Conservation (phyloP, 2,329 filamentous ascomycete genomes). For the Simplicillium aogashimaense region DNA sequence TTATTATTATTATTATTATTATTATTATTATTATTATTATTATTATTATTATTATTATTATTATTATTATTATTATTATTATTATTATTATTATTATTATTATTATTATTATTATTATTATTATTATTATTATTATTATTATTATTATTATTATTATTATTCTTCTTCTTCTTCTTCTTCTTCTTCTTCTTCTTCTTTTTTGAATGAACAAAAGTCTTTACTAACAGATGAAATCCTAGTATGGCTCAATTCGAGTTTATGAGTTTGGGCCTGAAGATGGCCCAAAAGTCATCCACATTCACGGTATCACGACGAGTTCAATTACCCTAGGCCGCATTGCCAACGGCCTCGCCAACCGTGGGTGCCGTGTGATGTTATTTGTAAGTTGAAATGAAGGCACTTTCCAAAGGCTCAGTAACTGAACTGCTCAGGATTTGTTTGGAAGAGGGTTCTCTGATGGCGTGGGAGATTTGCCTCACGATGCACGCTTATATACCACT, state of each 20-base stretch:
- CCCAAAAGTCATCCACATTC: conserved; percentile 65
- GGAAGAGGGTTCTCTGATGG: conserved; percentile 58
- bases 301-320: conserved; percentile 77
- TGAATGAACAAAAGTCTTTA: too few species aligned
- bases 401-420: background rate
- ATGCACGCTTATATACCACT: conserved; percentile 61
- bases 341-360: conserved; percentile 52
- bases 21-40: too few species aligned
- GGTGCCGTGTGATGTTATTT: conserved; percentile 75
- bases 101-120: too few species aligned
- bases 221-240: conserved; percentile 25
- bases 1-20: too few species aligned
- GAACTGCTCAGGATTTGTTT: conserved; percentile 47
- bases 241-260: conserved; percentile 68
- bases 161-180: too few species aligned
- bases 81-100: too few species aligned
- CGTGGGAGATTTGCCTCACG: conserved; percentile 57
- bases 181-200: background rate
- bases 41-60: too few species aligned
- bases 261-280: conserved; percentile 72
- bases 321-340: conserved; percentile 62
- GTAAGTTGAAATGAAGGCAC: conserved; percentile 21
- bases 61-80: too few species aligned
- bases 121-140: too few species aligned
- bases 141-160: too few species aligned